Conservation (phyloP, 176 grass and related monocot genomes). For the Cenchrus fungigraminus region DNA sequence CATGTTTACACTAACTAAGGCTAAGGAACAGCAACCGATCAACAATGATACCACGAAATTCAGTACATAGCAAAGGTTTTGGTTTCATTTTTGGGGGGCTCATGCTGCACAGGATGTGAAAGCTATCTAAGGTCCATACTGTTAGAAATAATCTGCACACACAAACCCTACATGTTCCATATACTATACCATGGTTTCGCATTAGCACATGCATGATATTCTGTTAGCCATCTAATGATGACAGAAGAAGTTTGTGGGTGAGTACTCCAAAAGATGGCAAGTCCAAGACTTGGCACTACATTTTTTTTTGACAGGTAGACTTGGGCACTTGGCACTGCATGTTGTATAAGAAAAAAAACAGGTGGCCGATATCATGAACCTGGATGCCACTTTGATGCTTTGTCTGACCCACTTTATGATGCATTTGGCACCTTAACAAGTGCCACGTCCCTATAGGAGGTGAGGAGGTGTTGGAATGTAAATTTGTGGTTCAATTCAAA, state of each 20-base stretch:
- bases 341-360: not conserved
- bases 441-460: not conserved
- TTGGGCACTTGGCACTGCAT: not conserved
- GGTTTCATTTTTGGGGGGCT: not conserved
- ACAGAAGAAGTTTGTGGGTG: not conserved
- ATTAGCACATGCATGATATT: not conserved
- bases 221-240: not conserved
- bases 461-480: not conserved
- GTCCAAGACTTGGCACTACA: not conserved
- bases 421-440: not conserved
- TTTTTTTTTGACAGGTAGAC: no score
- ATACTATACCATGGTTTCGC: not conserved
- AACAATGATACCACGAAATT: slow-evolving; percentile 6
- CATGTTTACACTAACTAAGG: not conserved
- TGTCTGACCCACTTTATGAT: not conserved
- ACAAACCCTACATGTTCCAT: not conserved
- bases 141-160: not conserved
- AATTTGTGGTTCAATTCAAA: not conserved
- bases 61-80: not conserved
- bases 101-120: slow-evolving; percentile 23
- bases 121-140: not conserved
- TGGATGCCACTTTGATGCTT: not conserved
- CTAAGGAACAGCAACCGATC: not conserved
- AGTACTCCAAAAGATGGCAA: not conserved
- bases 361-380: not conserved